Conservation (phyloP, 805 yeast species). For the Yarrowia osloensis region DNA sequence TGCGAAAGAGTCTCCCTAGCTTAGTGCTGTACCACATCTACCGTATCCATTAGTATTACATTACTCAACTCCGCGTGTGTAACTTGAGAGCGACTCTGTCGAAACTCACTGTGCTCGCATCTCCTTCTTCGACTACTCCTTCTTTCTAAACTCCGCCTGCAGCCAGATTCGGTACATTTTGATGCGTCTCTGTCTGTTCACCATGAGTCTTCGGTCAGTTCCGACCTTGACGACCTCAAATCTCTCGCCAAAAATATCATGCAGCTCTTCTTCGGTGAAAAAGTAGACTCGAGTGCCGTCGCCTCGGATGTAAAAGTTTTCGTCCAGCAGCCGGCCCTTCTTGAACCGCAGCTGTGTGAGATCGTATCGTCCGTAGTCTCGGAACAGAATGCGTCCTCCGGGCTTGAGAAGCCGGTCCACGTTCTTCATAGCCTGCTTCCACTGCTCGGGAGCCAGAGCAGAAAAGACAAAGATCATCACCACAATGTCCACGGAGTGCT, state of each 20-base stretch:
- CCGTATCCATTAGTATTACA: not conserved
- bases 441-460: conserved; percentile 88
- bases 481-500: conserved; percentile 81
- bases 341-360: conserved; percentile 93
- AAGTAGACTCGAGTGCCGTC: conserved; percentile 98
- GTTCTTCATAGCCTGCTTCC: conserved; percentile 79
- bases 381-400: conserved; percentile 83
- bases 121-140: not conserved
- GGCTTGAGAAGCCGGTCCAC: conserved; percentile 77
- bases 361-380: conserved; percentile 96
- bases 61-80: not conserved
- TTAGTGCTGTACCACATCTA: too few species aligned
- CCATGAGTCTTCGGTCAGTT: conserved; percentile 86
- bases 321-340: conserved; percentile 80
- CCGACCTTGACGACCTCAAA: conserved; percentile 78
- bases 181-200: conserved; percentile 85
- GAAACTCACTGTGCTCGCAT: too few species aligned
- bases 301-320: conserved; percentile 93
- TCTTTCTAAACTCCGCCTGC: conserved; percentile 74
- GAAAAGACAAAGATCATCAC: conserved; percentile 95
- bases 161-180: conserved; percentile 98
- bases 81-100: too few species aligned
- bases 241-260: conserved; percentile 64
- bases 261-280: conserved; percentile 90
- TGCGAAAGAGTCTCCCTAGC: too few species aligned